Conservation (phyloP, 2,329 filamentous ascomycete species). For the Tolypocladium capitatum region DNA sequence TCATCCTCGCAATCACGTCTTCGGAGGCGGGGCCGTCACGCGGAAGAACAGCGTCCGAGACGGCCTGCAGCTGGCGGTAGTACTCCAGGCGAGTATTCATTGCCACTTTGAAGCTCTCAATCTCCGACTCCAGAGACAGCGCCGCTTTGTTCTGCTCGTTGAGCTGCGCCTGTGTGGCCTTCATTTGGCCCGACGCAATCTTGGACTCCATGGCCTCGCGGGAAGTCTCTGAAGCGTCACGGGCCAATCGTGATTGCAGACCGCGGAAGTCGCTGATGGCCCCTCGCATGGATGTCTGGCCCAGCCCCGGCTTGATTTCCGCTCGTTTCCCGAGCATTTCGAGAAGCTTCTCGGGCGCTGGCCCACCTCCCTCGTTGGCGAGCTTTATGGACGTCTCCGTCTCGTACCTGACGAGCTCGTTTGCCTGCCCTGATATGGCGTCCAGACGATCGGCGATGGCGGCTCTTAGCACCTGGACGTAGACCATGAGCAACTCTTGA, state of each 20-base stretch:
- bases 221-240: conserved; percentile 11
- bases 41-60: conserved; percentile 77
- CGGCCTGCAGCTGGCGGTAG: conserved; percentile 76
- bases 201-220: conserved; percentile 54
- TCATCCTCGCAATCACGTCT: conserved; percentile 21
- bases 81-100: conserved; percentile 84
- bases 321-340: conserved; percentile 36
- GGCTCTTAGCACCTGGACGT: conserved; percentile 65
- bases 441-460: conserved; percentile 68
- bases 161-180: conserved; percentile 41
- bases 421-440: conserved; percentile 63
- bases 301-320: conserved; percentile 31
- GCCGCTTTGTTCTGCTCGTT: conserved; percentile 36
- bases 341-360: conserved; percentile 51
- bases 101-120: conserved; percentile 59
- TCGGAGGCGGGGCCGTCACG: conserved; percentile 53
- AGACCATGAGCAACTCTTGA: conserved; percentile 81
- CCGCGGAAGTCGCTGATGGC: conserved; percentile 57
- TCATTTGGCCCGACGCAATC: conserved; percentile 52
- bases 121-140: conserved; percentile 48
- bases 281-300: conserved; percentile 54
- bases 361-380: conserved; percentile 52
- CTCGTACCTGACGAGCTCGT: conserved; percentile 62
- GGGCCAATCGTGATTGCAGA: conserved; percentile 34
- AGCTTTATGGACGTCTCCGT: conserved; percentile 45